Conservation (phyloP, 805 yeast species). For the Pichia ethanolica region DNA sequence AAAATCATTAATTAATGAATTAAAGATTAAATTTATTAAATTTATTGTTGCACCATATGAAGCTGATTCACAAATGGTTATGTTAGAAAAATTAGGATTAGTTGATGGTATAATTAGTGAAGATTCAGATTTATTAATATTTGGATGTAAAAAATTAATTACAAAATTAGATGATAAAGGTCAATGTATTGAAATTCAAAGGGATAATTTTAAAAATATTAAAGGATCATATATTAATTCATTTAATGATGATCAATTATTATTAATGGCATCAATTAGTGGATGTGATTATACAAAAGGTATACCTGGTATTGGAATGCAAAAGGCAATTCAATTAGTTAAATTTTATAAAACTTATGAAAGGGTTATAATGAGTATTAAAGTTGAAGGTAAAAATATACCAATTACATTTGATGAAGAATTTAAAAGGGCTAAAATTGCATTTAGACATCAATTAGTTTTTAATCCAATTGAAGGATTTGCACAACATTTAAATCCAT, state of each 20-base stretch:
- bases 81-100: slow-evolving; percentile 62
- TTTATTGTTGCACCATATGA: slow-evolving; percentile 96
- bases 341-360: slow-evolving; percentile 44
- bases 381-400: slow-evolving; percentile 53
- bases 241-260: slow-evolving; percentile 49
- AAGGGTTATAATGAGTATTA: slow-evolving; percentile 46
- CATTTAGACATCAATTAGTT: slow-evolving; percentile 82
- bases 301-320: slow-evolving; percentile 69
- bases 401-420: slow-evolving; percentile 56
- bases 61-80: slow-evolving; percentile 96
- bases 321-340: slow-evolving; percentile 62
- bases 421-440: slow-evolving; percentile 58
- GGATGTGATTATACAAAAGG: slow-evolving; percentile 97
- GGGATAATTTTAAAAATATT: slow-evolving; percentile 40
- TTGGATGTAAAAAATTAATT: slow-evolving; percentile 70
- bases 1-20: slow-evolving; percentile 66
- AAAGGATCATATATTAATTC: slow-evolving; percentile 35
- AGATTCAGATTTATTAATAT: slow-evolving; percentile 85
- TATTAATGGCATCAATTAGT: slow-evolving; percentile 77
- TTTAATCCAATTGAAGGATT: slow-evolving; percentile 51
- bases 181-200: slow-evolving; percentile 59
- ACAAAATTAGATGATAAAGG: slow-evolving; percentile 74
- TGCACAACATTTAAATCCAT: slow-evolving; percentile 52
- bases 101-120: slow-evolving; percentile 88
- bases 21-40: slow-evolving; percentile 48